Base-by-base conservation (phyloP, 1,284 basidiomycete species). In the Vanrija pseudolonga region DNA sequence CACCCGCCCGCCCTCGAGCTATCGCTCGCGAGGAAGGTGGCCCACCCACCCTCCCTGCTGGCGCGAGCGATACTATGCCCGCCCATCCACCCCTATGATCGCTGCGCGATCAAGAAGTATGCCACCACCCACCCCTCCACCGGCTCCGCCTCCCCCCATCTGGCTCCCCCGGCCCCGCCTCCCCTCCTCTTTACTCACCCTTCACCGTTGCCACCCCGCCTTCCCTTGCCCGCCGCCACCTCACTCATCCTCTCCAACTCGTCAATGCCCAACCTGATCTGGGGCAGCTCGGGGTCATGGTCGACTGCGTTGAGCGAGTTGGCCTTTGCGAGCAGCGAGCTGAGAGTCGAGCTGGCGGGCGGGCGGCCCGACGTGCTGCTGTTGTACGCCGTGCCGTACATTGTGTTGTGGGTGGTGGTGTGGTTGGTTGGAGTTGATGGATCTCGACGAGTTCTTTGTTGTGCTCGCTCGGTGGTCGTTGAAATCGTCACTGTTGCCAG, bases 181-280 rank as follows among this genome's bases (percentile, higher is more conserved):
- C 11, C 18, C 32, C 32, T 14, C 32, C 32, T 9, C 32, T 2
- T 32, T n/a, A 42, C 72, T 65, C 55, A 74, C 72, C 71, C 72
- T 42, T 74, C 68, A n/a, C 63, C 71, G 18, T 50, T 51, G 14
- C 61, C 67, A 12, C 53, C 51, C 18, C 65, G 61, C 58, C 69
- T 71, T 6, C 70, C 67, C 50, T 60, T 59, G 6, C 66, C 66
- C 14, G 64, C 69, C 4, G 67, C 66, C 3, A 50, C 51, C 59
- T 70, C 71, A 53, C 66, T 68, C 67, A 72, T 67, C 18, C 71
- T 60, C 60, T 74, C 72, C 53, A 74, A 71, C 64, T 74, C 72
- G 40, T 72, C 72, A 47, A 74, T 67, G 26, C 71, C 71, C 43
- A 69, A 67, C 22, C 68, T 60, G 59, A 74, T 68, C 57, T 70